Percentiles rank a stretch among this genome's conserved stretches.
Conservation (phyloP, 768 basidiomycete genomes). For the Mycena filopes region DNA sequence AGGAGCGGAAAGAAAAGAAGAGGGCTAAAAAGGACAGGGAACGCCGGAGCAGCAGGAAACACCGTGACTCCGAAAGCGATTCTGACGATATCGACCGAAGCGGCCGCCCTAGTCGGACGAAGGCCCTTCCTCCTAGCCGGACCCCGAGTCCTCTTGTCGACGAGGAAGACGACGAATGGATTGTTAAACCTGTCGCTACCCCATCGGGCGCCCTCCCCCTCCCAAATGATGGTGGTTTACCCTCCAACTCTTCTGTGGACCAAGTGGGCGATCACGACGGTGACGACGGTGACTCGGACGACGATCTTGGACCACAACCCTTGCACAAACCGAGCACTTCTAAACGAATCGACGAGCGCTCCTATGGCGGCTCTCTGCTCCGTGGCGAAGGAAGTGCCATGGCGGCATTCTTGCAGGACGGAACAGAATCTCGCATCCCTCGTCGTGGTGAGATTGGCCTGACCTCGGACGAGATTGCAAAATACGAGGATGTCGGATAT, state of each 20-base stretch:
- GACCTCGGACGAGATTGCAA: constrained; percentile 85
- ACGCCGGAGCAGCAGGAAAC: constrained; percentile 51
- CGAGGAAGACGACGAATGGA: constrained; percentile 73
- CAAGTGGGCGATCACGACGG: constrained; percentile 55
- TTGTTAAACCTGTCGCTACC: constrained; percentile 60
- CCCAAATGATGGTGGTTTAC: constrained; percentile 26
- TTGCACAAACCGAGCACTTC: constrained; percentile 51
- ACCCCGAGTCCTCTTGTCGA: constrained; percentile 45
- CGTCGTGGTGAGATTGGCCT: constrained; percentile 99
- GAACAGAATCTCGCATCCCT: constrained; percentile 87
- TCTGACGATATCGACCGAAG: constrained; percentile 47
- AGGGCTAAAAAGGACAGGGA: constrained; percentile 60
- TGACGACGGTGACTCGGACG: constrained; percentile 59
- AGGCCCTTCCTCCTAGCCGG: constrained; percentile 43
- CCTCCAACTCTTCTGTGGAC: constrained; percentile 32
- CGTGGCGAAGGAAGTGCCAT: constrained; percentile 98
- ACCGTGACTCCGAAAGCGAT: constrained; percentile 50
- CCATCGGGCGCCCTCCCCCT: constrained; percentile 33
- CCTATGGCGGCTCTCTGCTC: constrained; percentile 89
- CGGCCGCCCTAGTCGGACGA: constrained; percentile 42
- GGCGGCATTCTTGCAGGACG: constrained; percentile 94
- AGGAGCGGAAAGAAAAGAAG: constrained; percentile 70
- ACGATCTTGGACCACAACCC: constrained; percentile 87
- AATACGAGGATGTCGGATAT: constrained; percentile 91
- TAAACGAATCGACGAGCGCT: constrained; percentile 79